Evolutionary conservation across 1,284 basidiomycete genomes (phyloP).

Genomic region (Sanghuangporus weigelae): DNA sequence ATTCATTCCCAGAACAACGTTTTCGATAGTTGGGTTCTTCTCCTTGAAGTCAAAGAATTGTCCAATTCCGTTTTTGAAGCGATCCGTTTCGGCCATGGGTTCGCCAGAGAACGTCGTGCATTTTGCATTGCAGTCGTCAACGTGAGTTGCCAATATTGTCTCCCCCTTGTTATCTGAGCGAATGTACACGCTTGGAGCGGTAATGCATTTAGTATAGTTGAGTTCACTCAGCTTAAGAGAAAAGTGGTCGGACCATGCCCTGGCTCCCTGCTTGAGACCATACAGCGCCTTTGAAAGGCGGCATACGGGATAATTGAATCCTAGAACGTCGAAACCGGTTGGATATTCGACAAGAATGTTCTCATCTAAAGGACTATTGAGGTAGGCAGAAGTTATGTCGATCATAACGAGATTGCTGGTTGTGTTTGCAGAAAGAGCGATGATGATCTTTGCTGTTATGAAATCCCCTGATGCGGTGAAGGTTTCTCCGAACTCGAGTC

Average conservation of each 20-base stretch:
- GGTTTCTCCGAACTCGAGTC: not conserved
- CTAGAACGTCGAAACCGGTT: not conserved
- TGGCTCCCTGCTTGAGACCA: not conserved
- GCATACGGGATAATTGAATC: not conserved
- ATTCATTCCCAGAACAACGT: too few species aligned
- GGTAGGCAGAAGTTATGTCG: conserved; percentile 1
- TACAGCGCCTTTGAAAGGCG: not conserved
- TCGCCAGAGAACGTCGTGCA: not conserved
- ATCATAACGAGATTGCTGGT: not conserved
- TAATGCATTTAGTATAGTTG: not conserved
- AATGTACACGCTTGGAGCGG: not conserved
- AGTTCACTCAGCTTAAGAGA: not conserved
- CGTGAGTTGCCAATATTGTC: not conserved
- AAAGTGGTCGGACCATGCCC: conserved; percentile 1
- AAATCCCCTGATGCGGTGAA: not conserved
- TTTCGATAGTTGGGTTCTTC: too few species aligned
- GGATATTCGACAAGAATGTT: not conserved
- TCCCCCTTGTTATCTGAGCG: conserved; percentile 1
- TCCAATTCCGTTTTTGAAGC: not conserved
- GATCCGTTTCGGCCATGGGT: not conserved
- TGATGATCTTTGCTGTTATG: not conserved
- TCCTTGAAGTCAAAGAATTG: not conserved
- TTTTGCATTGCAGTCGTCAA: conserved; percentile 3
- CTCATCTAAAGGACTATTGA: not conserved
- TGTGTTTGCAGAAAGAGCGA: not conserved